A percentile compares a stretch with the other conserved stretches of the same genome.
Evolutionary conservation across 305 asterid species (phyloP).

Genomic region (Euphrasia arctica): DNA sequence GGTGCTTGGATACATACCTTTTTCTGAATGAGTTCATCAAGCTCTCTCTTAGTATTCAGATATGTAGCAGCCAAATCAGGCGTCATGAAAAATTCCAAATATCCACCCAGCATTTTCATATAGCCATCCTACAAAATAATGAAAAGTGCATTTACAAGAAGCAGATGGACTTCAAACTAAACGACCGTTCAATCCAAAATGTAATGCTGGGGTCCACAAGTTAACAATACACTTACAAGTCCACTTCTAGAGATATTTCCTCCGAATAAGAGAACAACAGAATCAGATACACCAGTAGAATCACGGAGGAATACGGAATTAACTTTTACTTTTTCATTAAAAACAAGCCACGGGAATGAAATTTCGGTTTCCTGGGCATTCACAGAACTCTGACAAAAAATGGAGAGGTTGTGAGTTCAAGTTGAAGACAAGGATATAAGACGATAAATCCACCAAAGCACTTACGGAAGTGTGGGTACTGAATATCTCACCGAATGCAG

Average conservation of each 20-base stretch:
- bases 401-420: conserved; percentile 15
- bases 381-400: conserved; percentile 67
- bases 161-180: conserved; percentile 20
- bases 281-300: conserved; percentile 91
- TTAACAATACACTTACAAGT: conserved; percentile 45
- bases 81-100: conserved; percentile 84
- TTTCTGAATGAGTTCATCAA: conserved; percentile 69
- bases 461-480: conserved; percentile 17
- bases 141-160: conserved; percentile 22
- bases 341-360: conserved; percentile 90
- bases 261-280: conserved; percentile 82
- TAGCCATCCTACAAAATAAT: conserved; percentile 66
- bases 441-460: conserved; percentile 14
- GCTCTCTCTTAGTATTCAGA: conserved; percentile 66
- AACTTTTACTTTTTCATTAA: conserved; percentile 91
- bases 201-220: conserved; percentile 22
- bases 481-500: conserved; percentile 67
- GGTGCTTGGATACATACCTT: conserved; percentile 46
- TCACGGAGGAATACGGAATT: conserved; percentile 89
- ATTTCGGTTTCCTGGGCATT: conserved; percentile 70
- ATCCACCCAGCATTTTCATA: conserved; percentile 90
- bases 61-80: conserved; percentile 68
- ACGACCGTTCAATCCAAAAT: conserved; percentile 15
- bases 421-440: conserved; percentile 25
- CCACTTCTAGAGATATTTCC: conserved; percentile 64